Conservation (phyloP, 495 filamentous ascomycete species). For the Aspergillus wentii region DNA sequence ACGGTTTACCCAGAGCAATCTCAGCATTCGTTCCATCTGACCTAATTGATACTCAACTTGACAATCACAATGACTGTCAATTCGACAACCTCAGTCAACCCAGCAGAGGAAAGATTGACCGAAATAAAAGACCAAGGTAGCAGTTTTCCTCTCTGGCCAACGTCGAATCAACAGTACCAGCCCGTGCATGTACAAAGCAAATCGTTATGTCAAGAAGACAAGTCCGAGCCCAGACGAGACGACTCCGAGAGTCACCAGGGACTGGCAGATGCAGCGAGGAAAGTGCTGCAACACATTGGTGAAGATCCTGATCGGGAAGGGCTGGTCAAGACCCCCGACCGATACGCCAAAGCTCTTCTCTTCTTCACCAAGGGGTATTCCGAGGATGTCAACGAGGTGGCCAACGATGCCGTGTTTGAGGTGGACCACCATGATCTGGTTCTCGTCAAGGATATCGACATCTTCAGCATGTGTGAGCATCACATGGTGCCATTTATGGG, state of each 20-base stretch:
- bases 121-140: background rate
- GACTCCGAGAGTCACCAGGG: slow-evolving; percentile 29
- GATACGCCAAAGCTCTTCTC: slow-evolving; percentile 85
- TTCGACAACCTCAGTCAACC: background rate
- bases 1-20: too few relatives aligned
- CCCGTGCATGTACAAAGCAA: background rate
- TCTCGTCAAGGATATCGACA: slow-evolving; percentile 85
- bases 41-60: too few relatives aligned
- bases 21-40: too few relatives aligned
- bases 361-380: slow-evolving; percentile 90
- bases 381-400: slow-evolving; percentile 75
- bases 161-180: too few relatives aligned
- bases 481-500: slow-evolving; percentile 85
- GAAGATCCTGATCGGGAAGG: slow-evolving; percentile 84
- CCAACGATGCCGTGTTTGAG: slow-evolving; percentile 81
- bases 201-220: background rate
- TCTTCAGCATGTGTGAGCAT: slow-evolving; percentile 85
- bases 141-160: too few relatives aligned
- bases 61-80: background rate
- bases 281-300: slow-evolving; percentile 79
- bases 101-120: background rate
- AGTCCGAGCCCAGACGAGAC: background rate
- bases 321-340: slow-evolving; percentile 66
- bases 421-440: slow-evolving; percentile 86
- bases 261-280: slow-evolving; percentile 68